A percentile compares a stretch with the other conserved stretches of the same genome.
Conservation (phyloP, 176 grass and related monocot genomes). For the Cocos nucifera region DNA sequence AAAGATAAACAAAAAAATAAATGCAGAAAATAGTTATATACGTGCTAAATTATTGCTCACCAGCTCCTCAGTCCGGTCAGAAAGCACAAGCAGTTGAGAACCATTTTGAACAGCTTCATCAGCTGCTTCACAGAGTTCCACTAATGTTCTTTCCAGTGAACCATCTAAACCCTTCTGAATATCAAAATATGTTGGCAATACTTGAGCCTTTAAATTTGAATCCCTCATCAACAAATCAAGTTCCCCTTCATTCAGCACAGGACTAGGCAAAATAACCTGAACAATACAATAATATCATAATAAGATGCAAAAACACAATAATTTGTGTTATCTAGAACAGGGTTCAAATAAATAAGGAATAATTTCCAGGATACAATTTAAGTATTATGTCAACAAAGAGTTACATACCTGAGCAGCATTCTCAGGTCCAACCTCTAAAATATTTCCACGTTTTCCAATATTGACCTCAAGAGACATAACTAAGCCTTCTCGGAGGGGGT, state of each 20-base stretch:
- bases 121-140: conserved; percentile 78
- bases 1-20: no score
- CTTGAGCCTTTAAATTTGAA: conserved; percentile 62
- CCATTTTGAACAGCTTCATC: conserved; percentile 92
- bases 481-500: conserved; percentile 97
- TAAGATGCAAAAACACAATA: not conserved
- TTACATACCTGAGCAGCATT: conserved; percentile 90
- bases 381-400: no score
- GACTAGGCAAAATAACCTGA: conserved; percentile 91
- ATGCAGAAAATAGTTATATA: not conserved
- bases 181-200: conserved; percentile 77
- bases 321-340: not conserved
- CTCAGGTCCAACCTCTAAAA: conserved; percentile 88
- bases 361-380: no score
- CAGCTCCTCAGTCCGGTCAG: conserved; percentile 76
- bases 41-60: conserved; percentile 44
- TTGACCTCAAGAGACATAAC: conserved; percentile 99
- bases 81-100: conserved; percentile 92
- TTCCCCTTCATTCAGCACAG: conserved; percentile 95
- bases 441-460: conserved; percentile 91
- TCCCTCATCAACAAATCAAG: conserved; percentile 80
- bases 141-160: conserved; percentile 63
- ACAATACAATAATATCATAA: conserved; percentile 18
- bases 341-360: no score
- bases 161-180: conserved; percentile 95